Conservation (phyloP, 495 filamentous ascomycete species). For the Lasiosphaeriaceae sp. region DNA sequence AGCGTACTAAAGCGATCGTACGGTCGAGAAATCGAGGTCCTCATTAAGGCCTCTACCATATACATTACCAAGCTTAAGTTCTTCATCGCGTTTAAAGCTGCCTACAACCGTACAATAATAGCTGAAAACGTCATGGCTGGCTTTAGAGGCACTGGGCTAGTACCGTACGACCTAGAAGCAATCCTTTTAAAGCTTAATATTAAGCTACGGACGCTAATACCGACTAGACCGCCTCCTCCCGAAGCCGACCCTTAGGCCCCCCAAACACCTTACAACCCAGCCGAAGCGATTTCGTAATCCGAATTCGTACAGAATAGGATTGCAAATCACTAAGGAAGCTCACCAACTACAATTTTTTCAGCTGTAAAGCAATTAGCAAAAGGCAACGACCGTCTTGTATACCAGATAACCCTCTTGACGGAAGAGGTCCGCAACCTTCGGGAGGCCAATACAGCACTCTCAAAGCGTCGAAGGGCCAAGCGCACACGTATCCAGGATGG, state of each 20-base stretch:
- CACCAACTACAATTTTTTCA: background rate
- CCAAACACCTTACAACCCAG: background rate
- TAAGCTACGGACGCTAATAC: constrained; percentile 2
- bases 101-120: background rate
- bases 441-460: background rate
- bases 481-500: background rate
- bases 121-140: background rate
- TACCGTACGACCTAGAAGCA: background rate
- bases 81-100: background rate
- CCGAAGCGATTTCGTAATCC: background rate
- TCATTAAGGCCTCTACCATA: background rate
- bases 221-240: background rate
- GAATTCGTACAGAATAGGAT: background rate
- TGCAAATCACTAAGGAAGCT: constrained; percentile 1
- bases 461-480: constrained; percentile 2
- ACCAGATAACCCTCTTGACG: background rate
- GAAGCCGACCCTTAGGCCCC: background rate
- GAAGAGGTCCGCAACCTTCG: background rate
- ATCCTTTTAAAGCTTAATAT: constrained; percentile 1
- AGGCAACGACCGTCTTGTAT: background rate
- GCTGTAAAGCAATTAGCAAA: background rate
- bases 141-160: background rate
- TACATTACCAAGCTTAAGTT: constrained; percentile 1
- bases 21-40: background rate
- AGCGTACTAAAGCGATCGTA: background rate